These are phyloP conservation scores for Ramaria rubella DNA, from an alignment of 768 basidiomycete species.

Conservation along the genomic window DNA sequence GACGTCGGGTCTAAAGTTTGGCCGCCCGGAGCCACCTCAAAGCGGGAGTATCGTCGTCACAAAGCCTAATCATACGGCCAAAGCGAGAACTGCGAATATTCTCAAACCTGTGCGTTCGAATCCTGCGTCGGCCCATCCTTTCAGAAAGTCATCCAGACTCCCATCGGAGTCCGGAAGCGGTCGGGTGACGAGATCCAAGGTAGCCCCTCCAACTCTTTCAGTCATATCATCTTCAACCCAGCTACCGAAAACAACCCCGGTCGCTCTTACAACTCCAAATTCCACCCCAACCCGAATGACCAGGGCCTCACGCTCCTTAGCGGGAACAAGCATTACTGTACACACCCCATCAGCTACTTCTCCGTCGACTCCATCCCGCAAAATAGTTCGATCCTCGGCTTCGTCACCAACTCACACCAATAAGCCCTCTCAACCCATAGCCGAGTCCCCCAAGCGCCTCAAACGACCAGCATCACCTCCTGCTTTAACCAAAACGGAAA, in stretches of 20 bases:
- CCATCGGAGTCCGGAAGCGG: background rate
- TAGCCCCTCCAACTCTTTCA: background rate
- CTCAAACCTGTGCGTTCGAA: background rate
- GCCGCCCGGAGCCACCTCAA: background rate
- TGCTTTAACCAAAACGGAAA: background rate
- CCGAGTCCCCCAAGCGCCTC: background rate
- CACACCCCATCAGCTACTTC: background rate
- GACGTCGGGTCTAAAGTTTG: background rate
- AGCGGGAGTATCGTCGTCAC: background rate
- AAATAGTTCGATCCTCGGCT: background rate
- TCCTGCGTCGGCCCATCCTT: background rate
- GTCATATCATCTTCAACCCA: background rate
- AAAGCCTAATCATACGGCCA: background rate
- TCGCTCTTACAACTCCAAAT: too few species aligned
- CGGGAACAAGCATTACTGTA: background rate
- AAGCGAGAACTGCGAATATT: background rate
- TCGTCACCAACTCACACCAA: background rate
- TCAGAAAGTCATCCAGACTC: background rate
- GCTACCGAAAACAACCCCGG: background rate
- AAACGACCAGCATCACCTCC: background rate
- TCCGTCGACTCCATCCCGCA: background rate
- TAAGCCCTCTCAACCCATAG: background rate
- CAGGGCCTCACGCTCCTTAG: background rate
- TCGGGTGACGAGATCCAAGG: constrained; percentile 2
- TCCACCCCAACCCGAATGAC: background rate